Evolutionary conservation across 495 filamentous ascomycete genomes (phyloP).

Genomic region (Massariosphaeria phaeospora): DNA sequence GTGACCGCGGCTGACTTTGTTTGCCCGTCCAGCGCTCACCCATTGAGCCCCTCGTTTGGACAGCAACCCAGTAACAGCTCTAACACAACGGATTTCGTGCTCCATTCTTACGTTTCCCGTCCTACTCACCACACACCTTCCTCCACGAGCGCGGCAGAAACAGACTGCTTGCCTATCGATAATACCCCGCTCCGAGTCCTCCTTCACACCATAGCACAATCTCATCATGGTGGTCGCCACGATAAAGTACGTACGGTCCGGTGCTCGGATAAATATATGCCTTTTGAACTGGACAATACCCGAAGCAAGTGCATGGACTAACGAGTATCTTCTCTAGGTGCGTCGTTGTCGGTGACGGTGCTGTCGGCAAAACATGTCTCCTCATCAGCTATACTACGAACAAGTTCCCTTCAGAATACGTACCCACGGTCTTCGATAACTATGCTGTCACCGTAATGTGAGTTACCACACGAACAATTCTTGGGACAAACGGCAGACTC

Average conservation of each 20-base stretch:
- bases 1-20: constrained; percentile 19
- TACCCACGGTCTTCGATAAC: constrained; percentile 98
- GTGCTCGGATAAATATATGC: no score
- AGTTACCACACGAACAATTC: constrained; percentile 43
- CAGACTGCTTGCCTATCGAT: not conserved
- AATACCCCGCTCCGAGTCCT: not conserved
- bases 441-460: constrained; percentile 99
- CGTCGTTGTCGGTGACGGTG: constrained; percentile 98
- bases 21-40: constrained; percentile 15
- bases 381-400: constrained; percentile 99
- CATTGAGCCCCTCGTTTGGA: constrained; percentile 32
- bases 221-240: constrained; percentile 32
- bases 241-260: constrained; percentile 29
- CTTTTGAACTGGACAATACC: no score
- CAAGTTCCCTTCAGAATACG: constrained; percentile 99
- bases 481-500: not conserved
- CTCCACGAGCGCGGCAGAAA: not conserved
- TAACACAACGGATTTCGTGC: not conserved
- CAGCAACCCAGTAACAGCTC: constrained; percentile 9
- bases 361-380: constrained; percentile 97
- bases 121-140: not conserved
- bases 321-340: no score
- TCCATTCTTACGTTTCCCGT: not conserved
- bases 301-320: no score
- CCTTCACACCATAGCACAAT: not conserved